Evolutionary conservation across 371 early-diverging fungal species (phyloP), one percentile per base, ranked within the genome.

Genomic region (Mortierella sp.): DNA sequence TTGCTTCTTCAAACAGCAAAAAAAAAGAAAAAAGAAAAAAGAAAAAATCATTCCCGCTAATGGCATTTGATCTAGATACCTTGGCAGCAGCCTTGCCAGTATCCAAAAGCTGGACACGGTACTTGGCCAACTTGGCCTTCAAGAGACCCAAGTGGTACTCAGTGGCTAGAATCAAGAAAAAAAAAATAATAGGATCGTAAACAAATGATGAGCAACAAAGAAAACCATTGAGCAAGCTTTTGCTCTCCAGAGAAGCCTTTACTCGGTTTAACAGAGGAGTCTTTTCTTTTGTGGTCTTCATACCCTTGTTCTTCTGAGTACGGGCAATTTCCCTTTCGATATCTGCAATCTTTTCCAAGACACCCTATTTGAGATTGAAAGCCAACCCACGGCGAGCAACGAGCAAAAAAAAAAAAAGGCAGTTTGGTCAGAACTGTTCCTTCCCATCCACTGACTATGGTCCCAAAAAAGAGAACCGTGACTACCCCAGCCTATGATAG

Each of bases 51-150:
- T 28, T 65, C 62, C n/a, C n/a, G n/a, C n/a, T n/a, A n/a, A n/a
- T n/a, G n/a, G n/a, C n/a, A n/a, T n/a, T n/a, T n/a, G n/a, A n/a
- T n/a, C n/a, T n/a, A n/a, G n/a, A n/a, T 84, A 90, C 90, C 91
- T 98, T 98, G 66, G 92, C 92, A 23, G 95, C 96, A 19, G 82
- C 62, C 68, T 92, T 91, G 60, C 91, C 88, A 2, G 97, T 91
- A 66, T 98, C 97, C 60, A 99, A 84, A 21, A 99, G 88, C 86
- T 99, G 97, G 25, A 94, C 91, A 58, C 87, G 89, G 60, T 93
- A 84, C 85, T 99, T 99, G 64, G 99, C 99, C 65, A 99, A 88
- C 85, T 99, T 99, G 69, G 98, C 98, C 83, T 98, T 99, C 70
- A 99, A 88, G 62, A 97, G 91, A 85, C 99, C 99, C 83, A 99